These are phyloP conservation scores for Pseudogymnoascus sp. DNA, from an alignment of 2,329 filamentous ascomycete species.

Conservation along the genomic window DNA sequence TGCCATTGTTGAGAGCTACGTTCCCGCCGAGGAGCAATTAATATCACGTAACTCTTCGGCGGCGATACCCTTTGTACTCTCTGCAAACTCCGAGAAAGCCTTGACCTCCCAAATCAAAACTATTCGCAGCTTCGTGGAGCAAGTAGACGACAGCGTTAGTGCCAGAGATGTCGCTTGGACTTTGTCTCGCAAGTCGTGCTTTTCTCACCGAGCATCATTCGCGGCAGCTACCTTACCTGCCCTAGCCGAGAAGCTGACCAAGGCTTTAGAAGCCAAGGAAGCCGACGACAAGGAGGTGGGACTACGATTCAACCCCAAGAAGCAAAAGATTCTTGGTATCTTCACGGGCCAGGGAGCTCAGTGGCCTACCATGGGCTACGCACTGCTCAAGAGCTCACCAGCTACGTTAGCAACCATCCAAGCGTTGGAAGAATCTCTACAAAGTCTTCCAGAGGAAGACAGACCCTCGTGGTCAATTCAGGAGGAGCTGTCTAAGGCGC, in stretches of 20 bases:
- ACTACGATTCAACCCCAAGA: background rate
- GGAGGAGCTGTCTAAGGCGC: background rate
- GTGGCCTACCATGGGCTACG: conserved; percentile 18
- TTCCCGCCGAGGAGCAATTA: conserved; percentile 30
- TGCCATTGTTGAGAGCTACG: conserved; percentile 30
- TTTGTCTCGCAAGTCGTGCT: background rate
- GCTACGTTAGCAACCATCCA: background rate
- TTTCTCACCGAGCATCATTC: background rate
- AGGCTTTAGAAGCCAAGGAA: background rate
- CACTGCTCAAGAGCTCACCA: conserved; percentile 13
- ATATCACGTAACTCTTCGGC: conserved; percentile 22
- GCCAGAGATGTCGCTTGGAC: background rate
- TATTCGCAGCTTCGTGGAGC: background rate
- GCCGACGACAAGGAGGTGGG: background rate
- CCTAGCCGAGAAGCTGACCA: conserved; percentile 9
- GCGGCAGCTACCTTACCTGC: conserved; percentile 7
- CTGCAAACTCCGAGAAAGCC: conserved; percentile 14
- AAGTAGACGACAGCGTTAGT: background rate
- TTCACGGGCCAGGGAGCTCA: conserved; percentile 24
- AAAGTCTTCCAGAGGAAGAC: conserved; percentile 11
- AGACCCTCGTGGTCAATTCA: conserved; percentile 8
- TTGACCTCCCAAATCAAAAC: background rate
- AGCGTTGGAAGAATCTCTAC: background rate
- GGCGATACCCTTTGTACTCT: conserved; percentile 14
- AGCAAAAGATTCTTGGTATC: conserved; percentile 12